Conservation (phyloP, 495 filamentous ascomycete species). For the Ramalina intermedia region DNA sequence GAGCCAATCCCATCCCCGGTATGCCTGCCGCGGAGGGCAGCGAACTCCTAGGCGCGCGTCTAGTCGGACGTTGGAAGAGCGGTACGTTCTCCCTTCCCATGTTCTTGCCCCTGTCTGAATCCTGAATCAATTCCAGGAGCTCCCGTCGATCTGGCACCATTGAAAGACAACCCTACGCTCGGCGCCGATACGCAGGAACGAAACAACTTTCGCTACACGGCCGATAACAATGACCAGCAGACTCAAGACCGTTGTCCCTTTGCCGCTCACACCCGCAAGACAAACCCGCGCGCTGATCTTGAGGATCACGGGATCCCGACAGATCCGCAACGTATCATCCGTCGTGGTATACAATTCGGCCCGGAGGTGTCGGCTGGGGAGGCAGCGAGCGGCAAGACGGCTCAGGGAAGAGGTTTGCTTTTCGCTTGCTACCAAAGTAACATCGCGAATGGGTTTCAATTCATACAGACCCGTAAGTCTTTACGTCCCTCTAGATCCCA, state of each 20-base stretch:
- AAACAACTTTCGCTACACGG: conserved; percentile 15
- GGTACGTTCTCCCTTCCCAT: conserved; percentile 13
- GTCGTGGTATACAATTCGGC: conserved; percentile 29
- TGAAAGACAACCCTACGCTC: conserved; percentile 18
- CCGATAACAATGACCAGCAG: conserved; percentile 6
- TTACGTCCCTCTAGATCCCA: background rate
- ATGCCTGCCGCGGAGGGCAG: conserved; percentile 8
- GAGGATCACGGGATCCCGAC: background rate
- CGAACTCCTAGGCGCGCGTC: conserved; percentile 26
- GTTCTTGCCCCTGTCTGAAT: background rate
- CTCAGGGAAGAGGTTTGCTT: conserved; percentile 23
- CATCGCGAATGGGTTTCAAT: conserved; percentile 24
- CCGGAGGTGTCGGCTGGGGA: conserved; percentile 20
- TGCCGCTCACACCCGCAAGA: conserved; percentile 30
- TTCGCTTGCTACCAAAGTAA: conserved; percentile 30
- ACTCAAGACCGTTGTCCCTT: conserved; percentile 24
- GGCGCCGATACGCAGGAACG: conserved; percentile 15
- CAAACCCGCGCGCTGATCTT: conserved; percentile 24
- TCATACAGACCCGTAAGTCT: conserved; percentile 21
- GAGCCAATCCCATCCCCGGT: conserved; percentile 13
- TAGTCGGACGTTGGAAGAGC: conserved; percentile 30
- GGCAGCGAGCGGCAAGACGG: conserved; percentile 4
- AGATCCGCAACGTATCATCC: conserved; percentile 20
- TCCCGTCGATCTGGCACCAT: conserved; percentile 20
- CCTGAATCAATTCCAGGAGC: conserved; percentile 16